Conservation (phyloP, 2,329 filamentous ascomycete genomes). For the Exophiala lecanii-corni region DNA sequence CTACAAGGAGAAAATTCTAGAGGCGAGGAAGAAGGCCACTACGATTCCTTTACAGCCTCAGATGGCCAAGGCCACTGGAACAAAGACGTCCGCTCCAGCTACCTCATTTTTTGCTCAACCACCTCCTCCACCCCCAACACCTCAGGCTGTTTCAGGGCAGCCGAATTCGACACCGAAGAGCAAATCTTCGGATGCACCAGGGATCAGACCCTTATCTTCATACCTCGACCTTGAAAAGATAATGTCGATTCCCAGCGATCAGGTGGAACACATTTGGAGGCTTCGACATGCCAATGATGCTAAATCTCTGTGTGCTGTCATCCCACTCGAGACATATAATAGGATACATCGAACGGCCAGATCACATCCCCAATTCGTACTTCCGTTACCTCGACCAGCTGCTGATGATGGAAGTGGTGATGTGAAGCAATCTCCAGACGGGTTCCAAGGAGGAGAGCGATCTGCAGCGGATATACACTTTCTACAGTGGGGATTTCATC, state of each 20-base stretch:
- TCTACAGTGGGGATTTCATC: constrained; percentile 91
- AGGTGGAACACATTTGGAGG: constrained; percentile 86
- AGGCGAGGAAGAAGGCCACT: constrained; percentile 62
- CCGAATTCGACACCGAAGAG: constrained; percentile 39
- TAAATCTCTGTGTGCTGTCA: constrained; percentile 74
- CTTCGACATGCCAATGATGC: constrained; percentile 72
- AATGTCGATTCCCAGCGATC: constrained; percentile 65
- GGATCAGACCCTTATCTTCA: constrained; percentile 61
- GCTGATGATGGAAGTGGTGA: constrained; percentile 25
- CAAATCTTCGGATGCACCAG: constrained; percentile 38
- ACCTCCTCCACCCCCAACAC: constrained; percentile 36
- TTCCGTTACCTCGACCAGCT: constrained; percentile 63
- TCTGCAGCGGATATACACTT: constrained; percentile 90
- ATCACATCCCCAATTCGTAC: constrained; percentile 78
- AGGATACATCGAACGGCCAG: constrained; percentile 68
- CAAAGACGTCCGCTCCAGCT: no score
- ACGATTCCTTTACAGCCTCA: no score
- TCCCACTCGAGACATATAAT: constrained; percentile 69
- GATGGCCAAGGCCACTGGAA: no score
- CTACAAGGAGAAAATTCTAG: constrained; percentile 77
- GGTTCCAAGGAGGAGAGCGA: constrained; percentile 37
- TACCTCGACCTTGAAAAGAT: constrained; percentile 79
- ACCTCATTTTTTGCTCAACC: constrained; percentile 25
- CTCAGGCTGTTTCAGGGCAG: constrained; percentile 36
- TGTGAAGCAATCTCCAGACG: constrained; percentile 29